phyloP scores from a whole-genome alignment of 179 eudicot genomes.

The Camellia oleifera region DNA sequence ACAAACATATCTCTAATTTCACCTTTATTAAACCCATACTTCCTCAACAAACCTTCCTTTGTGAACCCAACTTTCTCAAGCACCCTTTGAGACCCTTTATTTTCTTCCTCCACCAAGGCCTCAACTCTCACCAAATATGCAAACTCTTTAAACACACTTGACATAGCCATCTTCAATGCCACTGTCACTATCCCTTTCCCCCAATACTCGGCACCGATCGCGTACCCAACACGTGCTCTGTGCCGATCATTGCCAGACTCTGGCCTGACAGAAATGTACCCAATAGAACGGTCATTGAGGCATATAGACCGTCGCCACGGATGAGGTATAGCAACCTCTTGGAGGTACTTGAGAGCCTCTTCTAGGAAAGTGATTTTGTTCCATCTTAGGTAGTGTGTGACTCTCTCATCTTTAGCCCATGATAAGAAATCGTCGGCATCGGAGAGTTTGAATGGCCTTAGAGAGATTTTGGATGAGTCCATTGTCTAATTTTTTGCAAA shows the following conservation, averaged over 20 bases:
- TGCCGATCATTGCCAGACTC: constrained; percentile 30
- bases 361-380: constrained; percentile 32
- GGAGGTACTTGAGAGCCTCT: constrained; percentile 40
- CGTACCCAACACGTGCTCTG: constrained; percentile 42
- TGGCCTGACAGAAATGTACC: constrained; percentile 38
- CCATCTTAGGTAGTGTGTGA: constrained; percentile 46
- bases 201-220: constrained; percentile 37
- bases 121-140: constrained; percentile 44
- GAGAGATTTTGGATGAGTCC: constrained; percentile 30
- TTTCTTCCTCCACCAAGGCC: constrained; percentile 43
- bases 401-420: constrained; percentile 60
- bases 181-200: constrained; percentile 44
- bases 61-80: constrained; percentile 48
- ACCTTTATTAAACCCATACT: constrained; percentile 41
- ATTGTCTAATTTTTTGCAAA: neutral
- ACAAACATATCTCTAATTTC: constrained; percentile 40
- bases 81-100: constrained; percentile 52
- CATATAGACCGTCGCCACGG: constrained; percentile 58
- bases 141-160: constrained; percentile 31
- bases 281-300: constrained; percentile 43
- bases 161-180: constrained; percentile 36
- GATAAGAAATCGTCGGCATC: constrained; percentile 50
- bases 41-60: constrained; percentile 55
- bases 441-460: constrained; percentile 41
- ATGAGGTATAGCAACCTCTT: constrained; percentile 47